phyloP scores from a whole-genome alignment of 495 filamentous ascomycete species.

The Echria macrotheca region DNA sequence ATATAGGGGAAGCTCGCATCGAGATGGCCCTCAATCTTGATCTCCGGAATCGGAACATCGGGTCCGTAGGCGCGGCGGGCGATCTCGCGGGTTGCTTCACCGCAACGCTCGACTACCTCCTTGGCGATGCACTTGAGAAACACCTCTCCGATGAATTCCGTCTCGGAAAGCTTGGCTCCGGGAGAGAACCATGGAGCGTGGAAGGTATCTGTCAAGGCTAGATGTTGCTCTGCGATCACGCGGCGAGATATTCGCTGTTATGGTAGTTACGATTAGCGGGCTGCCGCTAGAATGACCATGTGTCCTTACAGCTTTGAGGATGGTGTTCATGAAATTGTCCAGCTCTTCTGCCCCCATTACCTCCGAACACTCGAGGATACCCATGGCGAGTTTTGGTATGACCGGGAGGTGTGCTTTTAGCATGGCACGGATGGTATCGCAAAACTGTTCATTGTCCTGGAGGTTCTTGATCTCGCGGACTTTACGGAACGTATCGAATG shows the following conservation, averaged over 20 bases:
- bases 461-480: slow-evolving; percentile 76
- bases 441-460: slow-evolving; percentile 88
- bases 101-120: slow-evolving; percentile 82
- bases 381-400: slow-evolving; percentile 90
- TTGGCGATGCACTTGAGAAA: slow-evolving; percentile 91
- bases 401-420: slow-evolving; percentile 86
- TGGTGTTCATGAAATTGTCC: slow-evolving; percentile 92
- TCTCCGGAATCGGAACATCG: slow-evolving; percentile 64
- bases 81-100: slow-evolving; percentile 62
- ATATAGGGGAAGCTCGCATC: slow-evolving; percentile 95
- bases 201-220: slow-evolving; percentile 95
- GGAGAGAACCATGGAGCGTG: slow-evolving; percentile 89
- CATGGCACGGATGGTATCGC: slow-evolving; percentile 69
- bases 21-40: slow-evolving; percentile 80
- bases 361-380: slow-evolving; percentile 79
- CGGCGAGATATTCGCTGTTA: slow-evolving; percentile 81
- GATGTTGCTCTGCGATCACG: slow-evolving; percentile 95
- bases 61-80: slow-evolving; percentile 66
- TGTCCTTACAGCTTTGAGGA: slow-evolving; percentile 72
- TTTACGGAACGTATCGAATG: slow-evolving; percentile 83
- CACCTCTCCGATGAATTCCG: slow-evolving; percentile 91
- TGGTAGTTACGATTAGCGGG: slow-evolving; percentile 1
- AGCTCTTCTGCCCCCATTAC: slow-evolving; percentile 72
- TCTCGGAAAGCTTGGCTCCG: slow-evolving; percentile 63
- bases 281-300: neutral